Evolutionary conservation across 768 basidiomycete species (phyloP), one percentile per base, ranked within the genome.

Genomic region (Sarcodon aspratus): DNA sequence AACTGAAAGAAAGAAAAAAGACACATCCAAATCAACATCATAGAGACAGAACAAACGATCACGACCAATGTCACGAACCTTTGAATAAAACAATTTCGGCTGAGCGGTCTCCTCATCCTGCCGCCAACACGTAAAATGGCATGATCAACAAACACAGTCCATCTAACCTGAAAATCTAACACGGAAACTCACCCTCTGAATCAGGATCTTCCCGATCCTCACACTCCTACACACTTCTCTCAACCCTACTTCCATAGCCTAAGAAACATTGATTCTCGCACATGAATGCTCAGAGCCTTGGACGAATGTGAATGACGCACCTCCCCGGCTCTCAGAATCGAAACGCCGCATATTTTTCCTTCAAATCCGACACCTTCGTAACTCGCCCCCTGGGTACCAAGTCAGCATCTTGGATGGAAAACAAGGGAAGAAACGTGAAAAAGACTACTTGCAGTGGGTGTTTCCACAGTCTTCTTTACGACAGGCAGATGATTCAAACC

Each of bases 211-310:
- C 44, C 95, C 95, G 51, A 99, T 95, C 53, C 95, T 76, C 27
- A 90, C 87, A 58, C 81, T 88, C 56, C 95, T 76, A 69, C 94
- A 97, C 36, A 97, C 95, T 64, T 97, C 95, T 38, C 95, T 74
- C 52, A 99, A 70, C 36, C 95, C 96, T 10, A 89, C 90, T 67
- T 99, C 95, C 95, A 99, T 99, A 1, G 94, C 92, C 87, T 92
- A 50, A 12, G 18, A 31, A 15, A 9, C 33, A 44, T 33, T 15
- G 6, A 17, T n/a, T 13, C 10, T 35, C 5, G 9, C 40, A 37
- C 37, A 38, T 33, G 44, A 36, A 43, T 46, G 33, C 50, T 44
- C 44, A 37, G 44, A 13, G 13, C 35, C 18, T 3, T 42, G 40
- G 32, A n/a, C 21, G 27, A n/a, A 33, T 27, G 21, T 36, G 32